A percentile compares a stretch with the other conserved stretches of the same genome.
These are phyloP conservation scores for Barnettozyma vustinii DNA, from an alignment of 805 yeast genomes.

Conservation along the genomic window DNA sequence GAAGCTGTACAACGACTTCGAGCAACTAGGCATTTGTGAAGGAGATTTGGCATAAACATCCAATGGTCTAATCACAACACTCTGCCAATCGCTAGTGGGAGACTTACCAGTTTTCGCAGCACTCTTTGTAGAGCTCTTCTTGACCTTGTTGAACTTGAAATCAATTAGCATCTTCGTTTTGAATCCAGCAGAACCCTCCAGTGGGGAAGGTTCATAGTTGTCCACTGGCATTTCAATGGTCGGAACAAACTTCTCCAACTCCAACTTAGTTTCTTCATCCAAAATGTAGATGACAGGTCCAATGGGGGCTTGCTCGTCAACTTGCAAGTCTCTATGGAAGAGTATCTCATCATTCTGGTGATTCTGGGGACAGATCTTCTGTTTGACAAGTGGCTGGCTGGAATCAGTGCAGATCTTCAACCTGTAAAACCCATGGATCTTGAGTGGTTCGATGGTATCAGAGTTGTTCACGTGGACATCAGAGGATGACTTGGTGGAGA, in stretches of 20 bases:
- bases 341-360: slow-evolving; percentile 12
- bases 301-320: slow-evolving; percentile 5
- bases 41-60: neutral
- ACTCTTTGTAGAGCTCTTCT: neutral
- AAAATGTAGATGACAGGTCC: slow-evolving; percentile 10
- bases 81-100: neutral
- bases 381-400: slow-evolving; percentile 2
- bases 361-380: slow-evolving; percentile 2
- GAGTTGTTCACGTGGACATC: slow-evolving; percentile 1
- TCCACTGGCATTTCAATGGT: neutral
- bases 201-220: neutral
- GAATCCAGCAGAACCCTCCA: neutral
- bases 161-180: slow-evolving; percentile 2
- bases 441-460: neutral
- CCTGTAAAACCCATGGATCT: slow-evolving; percentile 3
- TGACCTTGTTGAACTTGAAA: slow-evolving; percentile 1
- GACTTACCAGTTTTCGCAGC: neutral
- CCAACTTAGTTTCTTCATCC: slow-evolving; percentile 5
- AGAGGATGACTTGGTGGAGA: slow-evolving; percentile 5
- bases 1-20: neutral
- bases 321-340: slow-evolving; percentile 9
- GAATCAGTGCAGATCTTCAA: neutral
- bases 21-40: neutral
- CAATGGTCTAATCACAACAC: slow-evolving; percentile 5
- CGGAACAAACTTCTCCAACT: slow-evolving; percentile 3